Percentiles rank a stretch among this genome's conserved stretches.
Conservation (phyloP, 345 rosid species). For the Toxicodendron radicans region DNA sequence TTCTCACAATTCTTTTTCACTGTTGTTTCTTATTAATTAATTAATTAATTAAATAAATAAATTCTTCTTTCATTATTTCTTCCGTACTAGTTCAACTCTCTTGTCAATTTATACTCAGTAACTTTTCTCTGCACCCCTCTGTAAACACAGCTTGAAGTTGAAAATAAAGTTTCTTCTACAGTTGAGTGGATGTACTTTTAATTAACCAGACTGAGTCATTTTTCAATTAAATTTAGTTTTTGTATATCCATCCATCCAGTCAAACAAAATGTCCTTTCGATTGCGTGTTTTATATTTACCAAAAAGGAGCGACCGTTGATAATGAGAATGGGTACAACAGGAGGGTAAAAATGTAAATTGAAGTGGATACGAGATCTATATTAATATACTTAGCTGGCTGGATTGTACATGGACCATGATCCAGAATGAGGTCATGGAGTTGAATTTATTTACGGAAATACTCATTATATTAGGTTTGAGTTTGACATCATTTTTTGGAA, state of each 20-base stretch:
- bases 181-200: slow-evolving; percentile 17
- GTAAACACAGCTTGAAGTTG: slow-evolving; percentile 17
- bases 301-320: too few relatives aligned
- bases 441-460: slow-evolving; percentile 16
- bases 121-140: slow-evolving; percentile 4
- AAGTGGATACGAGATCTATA: not conserved
- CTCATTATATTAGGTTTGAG: slow-evolving; percentile 9
- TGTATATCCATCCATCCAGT: not conserved
- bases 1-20: slow-evolving; percentile 20
- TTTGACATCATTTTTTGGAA: not conserved
- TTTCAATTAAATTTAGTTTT: not conserved
- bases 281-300: slow-evolving; percentile 13
- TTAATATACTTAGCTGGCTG: slow-evolving; percentile 21
- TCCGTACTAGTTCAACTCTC: not conserved
- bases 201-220: slow-evolving; percentile 7
- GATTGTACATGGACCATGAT: slow-evolving; percentile 6
- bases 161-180: slow-evolving; percentile 17
- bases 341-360: slow-evolving; percentile 9
- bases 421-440: slow-evolving; percentile 20
- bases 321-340: not conserved
- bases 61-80: not conserved
- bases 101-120: slow-evolving; percentile 17
- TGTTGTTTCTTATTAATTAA: slow-evolving; percentile 7
- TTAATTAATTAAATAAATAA: slow-evolving; percentile 12
- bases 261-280: slow-evolving; percentile 7